Evolutionary conservation across 768 basidiomycete species (phyloP), one percentile per base, ranked within the genome.

Genomic region (Lactarius quietus): DNA sequence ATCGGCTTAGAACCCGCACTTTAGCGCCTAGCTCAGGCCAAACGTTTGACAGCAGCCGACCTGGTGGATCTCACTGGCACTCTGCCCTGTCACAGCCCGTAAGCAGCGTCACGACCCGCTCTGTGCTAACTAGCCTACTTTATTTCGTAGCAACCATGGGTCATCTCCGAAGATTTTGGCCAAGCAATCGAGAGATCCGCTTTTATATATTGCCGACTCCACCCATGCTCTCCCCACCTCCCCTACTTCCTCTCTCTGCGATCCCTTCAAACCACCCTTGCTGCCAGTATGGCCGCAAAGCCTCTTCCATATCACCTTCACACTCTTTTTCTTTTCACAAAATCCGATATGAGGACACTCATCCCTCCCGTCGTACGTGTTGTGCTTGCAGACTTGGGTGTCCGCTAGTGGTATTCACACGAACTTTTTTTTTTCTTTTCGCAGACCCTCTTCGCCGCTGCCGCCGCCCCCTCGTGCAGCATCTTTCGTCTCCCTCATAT

Each of bases 281-380:
- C 64, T 8, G 33, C 38, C 36, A 39, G 29, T 7, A 65, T 65
- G 60, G 60, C 41, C 8, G 12, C 57, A 39, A 38, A n/a, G 10
- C n/a, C 23, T 9, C 29, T 65, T 15, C 52, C 23, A 2, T 57
- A 52, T 51, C 45, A 62, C 26, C 31, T 66, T 12, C 29, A 63
- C 64, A 72, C 72, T 53, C 61, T 72, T 48, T 72, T 65, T 51
- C 68, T 74, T 31, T 73, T 74, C 48, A 73, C 73, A 3, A 70
- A 68, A 48, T 66, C 72, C 6, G 73, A 74, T 57, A 26, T 73
- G 26, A 72, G 70, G 53, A 70, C 71, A 2, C 67, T 71, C 18
- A 26, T 74, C 15, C 39, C 72, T 26, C 73, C 73, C 15, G 66
- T 70, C 31, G 73, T 74, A 36, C n/a, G 73, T 66, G 3, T 20